Conservation (phyloP, 1,284 basidiomycete genomes). For the Pholiota adiposa region DNA sequence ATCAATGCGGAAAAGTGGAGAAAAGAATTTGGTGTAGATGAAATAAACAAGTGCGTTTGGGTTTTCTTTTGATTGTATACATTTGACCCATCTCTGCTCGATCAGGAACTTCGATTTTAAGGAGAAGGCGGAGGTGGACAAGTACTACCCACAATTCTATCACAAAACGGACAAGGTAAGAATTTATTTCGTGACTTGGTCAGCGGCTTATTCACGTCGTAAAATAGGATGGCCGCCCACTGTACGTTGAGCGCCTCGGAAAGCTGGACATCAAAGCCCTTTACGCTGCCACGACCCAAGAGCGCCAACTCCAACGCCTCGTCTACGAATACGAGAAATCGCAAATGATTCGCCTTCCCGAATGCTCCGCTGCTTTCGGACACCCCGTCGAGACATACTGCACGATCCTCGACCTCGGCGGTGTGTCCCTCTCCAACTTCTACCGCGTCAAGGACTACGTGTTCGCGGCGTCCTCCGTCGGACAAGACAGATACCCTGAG, state of each 20-base stretch:
- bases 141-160: constrained; percentile 96
- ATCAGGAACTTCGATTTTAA: constrained; percentile 86
- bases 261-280: constrained; percentile 88
- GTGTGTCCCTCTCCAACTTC: constrained; percentile 84
- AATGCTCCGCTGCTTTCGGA: constrained; percentile 74
- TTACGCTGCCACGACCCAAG: constrained; percentile 82
- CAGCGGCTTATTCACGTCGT: not conserved
- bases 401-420: constrained; percentile 94
- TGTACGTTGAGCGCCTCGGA: constrained; percentile 95
- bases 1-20: constrained; percentile 88
- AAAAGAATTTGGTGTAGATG: constrained; percentile 87
- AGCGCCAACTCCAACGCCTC: constrained; percentile 89
- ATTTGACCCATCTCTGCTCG: not conserved
- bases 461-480: constrained; percentile 77
- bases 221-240: constrained; percentile 86
- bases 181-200: not conserved
- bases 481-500: constrained; percentile 93
- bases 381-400: constrained; percentile 97
- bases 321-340: constrained; percentile 96
- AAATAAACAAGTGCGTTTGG: constrained; percentile 71
- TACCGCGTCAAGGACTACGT: constrained; percentile 95
- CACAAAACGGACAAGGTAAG: constrained; percentile 94
- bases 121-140: constrained; percentile 85
- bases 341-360: constrained; percentile 80
- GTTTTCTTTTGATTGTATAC: constrained; percentile 33